These are phyloP conservation scores for Candida ovalis DNA, from an alignment of 805 yeast species.

Conservation along the genomic window DNA sequence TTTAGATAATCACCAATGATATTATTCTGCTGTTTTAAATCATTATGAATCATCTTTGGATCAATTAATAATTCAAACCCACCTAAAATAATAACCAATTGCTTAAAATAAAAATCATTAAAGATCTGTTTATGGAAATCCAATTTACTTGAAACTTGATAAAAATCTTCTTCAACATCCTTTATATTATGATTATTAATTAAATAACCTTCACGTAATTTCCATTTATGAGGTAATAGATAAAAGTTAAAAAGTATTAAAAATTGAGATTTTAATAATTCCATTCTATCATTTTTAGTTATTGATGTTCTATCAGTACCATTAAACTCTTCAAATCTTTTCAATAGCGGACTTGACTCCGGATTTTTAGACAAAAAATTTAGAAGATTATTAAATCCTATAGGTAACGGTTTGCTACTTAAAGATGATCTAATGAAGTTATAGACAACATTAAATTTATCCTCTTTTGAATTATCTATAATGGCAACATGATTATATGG, in stretches of 20 bases:
- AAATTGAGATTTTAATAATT: conserved; percentile 30
- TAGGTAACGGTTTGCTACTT: conserved; percentile 45
- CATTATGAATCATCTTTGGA: conserved; percentile 19
- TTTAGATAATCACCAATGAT: conserved; percentile 32
- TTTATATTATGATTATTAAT: conserved; percentile 29
- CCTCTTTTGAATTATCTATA: conserved; percentile 46
- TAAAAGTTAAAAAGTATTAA: conserved; percentile 33
- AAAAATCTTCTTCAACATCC: conserved; percentile 32
- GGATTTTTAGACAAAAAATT: conserved; percentile 34
- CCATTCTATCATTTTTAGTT: conserved; percentile 33
- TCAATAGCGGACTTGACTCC: conserved; percentile 26
- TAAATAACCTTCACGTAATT: conserved; percentile 23
- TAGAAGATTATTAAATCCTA: conserved; percentile 46
- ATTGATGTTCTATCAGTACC: conserved; percentile 22
- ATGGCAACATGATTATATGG: conserved; percentile 61
- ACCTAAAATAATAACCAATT: conserved; percentile 35
- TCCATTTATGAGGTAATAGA: conserved; percentile 41
- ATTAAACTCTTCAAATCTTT: conserved; percentile 26
- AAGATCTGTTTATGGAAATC: conserved; percentile 32
- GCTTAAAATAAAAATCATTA: conserved; percentile 34
- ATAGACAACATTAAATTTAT: conserved; percentile 44
- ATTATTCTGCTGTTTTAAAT: conserved; percentile 21
- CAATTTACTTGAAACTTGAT: conserved; percentile 20
- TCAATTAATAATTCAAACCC: conserved; percentile 34
- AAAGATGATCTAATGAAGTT: conserved; percentile 55